A percentile compares a stretch with the other conserved stretches of the same genome.
Evolutionary conservation across 352 stramenopile genomes (phyloP).

Genomic region (Phytophthora pinifolia): DNA sequence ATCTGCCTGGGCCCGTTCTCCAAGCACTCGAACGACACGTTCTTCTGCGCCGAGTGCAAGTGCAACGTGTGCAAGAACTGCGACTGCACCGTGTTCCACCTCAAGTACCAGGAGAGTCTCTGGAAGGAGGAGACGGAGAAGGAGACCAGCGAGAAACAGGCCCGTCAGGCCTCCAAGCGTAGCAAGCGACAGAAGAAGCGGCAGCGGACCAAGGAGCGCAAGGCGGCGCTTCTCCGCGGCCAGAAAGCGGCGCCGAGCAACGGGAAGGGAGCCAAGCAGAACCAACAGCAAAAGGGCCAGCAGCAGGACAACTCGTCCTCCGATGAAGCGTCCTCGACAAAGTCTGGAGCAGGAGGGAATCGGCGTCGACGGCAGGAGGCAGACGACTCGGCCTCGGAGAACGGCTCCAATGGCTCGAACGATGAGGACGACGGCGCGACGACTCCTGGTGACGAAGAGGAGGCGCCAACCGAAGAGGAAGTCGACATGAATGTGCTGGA

Average conservation of each 20-base stretch:
- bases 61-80: constrained; percentile 98
- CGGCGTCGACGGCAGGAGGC: constrained; percentile 47
- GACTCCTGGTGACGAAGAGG: constrained; percentile 34
- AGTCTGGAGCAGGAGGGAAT: constrained; percentile 29
- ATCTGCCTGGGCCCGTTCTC: constrained; percentile 96
- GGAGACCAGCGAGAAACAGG: constrained; percentile 89
- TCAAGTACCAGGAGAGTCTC: constrained; percentile 96
- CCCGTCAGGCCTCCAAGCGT: constrained; percentile 83
- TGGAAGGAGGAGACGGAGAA: constrained; percentile 95
- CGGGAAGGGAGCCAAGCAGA: constrained; percentile 35
- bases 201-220: constrained; percentile 80
- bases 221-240: constrained; percentile 55
- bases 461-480: constrained; percentile 37
- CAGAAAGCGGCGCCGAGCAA: constrained; percentile 35
- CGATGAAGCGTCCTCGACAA: constrained; percentile 47
- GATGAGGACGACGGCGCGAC: constrained; percentile 40
- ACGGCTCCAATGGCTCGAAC: constrained; percentile 50
- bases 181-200: constrained; percentile 87
- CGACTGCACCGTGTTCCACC: constrained; percentile 97
- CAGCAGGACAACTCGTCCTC: constrained; percentile 61
- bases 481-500: constrained; percentile 69
- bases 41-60: constrained; percentile 98
- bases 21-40: constrained; percentile 93
- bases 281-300: constrained; percentile 37
- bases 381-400: constrained; percentile 60